Percentiles rank a stretch among this genome's conserved stretches.
Conservation (phyloP, 2,329 filamentous ascomycete genomes). For the Fusarium piperis region DNA sequence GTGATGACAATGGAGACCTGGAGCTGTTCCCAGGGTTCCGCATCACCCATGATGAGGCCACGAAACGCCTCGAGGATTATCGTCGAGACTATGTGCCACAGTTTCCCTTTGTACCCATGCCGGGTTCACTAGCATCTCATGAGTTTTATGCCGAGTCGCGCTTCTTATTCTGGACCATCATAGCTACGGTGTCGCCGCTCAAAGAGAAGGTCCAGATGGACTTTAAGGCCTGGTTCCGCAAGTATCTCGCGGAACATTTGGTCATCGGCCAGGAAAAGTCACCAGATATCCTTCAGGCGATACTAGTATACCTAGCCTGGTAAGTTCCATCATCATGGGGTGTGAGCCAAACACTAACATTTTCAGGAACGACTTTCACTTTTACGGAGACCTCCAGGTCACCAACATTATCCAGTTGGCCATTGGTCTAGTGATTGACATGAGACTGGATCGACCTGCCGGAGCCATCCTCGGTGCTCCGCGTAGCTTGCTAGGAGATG, state of each 20-base stretch:
- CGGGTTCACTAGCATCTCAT: constrained; percentile 33
- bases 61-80: constrained; percentile 47
- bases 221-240: constrained; percentile 49
- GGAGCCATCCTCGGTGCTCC: constrained; percentile 35
- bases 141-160: constrained; percentile 46
- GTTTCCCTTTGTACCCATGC: constrained; percentile 53
- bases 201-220: constrained; percentile 44
- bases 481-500: constrained; percentile 47
- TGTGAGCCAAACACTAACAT: not conserved
- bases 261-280: constrained; percentile 49
- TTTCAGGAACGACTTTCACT: constrained; percentile 52
- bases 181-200: constrained; percentile 48
- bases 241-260: constrained; percentile 50
- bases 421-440: constrained; percentile 50
- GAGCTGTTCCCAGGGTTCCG: constrained; percentile 50
- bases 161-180: constrained; percentile 52
- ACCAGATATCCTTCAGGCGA: constrained; percentile 51
- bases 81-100: constrained; percentile 45
- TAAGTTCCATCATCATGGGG: constrained; percentile 25
- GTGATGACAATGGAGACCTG: constrained; percentile 11
- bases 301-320: constrained; percentile 52
- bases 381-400: constrained; percentile 49
- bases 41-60: constrained; percentile 47
- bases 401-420: constrained; percentile 54
- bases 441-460: constrained; percentile 48